Conservation (phyloP, 2,329 filamentous ascomycete genomes). For the Pseudomassariella vexata region DNA sequence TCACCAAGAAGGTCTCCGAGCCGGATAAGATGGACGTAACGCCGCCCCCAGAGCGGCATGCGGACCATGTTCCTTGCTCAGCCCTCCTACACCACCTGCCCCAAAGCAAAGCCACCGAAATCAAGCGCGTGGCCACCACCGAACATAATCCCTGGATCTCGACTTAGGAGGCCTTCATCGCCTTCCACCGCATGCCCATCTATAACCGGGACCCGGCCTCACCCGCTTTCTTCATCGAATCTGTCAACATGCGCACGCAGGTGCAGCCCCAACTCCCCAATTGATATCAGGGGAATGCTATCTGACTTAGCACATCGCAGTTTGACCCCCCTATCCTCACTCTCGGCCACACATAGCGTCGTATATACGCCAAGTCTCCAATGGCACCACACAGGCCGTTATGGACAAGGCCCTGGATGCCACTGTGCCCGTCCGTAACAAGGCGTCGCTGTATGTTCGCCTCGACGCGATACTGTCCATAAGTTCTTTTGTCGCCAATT, state of each 20-base stretch:
- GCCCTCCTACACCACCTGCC: neutral
- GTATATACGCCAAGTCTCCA: neutral
- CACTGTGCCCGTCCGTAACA: neutral
- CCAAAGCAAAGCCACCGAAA: conserved; percentile 1
- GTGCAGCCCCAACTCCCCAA: neutral
- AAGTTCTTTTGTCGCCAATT: neutral
- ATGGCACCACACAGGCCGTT: neutral
- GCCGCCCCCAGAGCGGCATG: neutral
- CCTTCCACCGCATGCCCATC: neutral
- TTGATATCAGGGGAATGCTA: neutral
- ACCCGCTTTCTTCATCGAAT: neutral
- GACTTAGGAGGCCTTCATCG: conserved; percentile 3
- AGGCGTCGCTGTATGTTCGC: neutral
- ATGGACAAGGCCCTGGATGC: neutral
- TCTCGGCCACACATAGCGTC: neutral
- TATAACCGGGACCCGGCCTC: neutral
- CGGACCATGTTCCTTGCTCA: neutral
- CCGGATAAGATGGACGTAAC: neutral
- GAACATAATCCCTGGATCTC: conserved; percentile 1
- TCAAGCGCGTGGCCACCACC: neutral
- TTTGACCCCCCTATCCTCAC: neutral
- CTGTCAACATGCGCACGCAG: conserved; percentile 1
- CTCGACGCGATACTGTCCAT: neutral
- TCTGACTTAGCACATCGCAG: neutral
- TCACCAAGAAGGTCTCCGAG: neutral